Base-by-base conservation (phyloP, 345 rosid genomes). In the Rhizophora mangle region DNA sequence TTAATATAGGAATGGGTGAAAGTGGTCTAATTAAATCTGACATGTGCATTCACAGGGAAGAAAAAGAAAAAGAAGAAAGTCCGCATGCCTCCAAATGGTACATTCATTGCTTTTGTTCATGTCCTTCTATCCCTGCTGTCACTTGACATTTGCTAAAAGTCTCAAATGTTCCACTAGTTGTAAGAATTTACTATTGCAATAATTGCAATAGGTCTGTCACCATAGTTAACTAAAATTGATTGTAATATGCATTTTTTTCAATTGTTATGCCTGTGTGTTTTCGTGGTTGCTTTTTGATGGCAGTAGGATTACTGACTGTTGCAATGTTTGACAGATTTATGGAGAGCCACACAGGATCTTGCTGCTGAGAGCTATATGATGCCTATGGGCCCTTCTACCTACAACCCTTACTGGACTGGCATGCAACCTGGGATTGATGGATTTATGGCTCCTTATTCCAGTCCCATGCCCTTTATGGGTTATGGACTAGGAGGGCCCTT, bases 61-160 rank as follows among this genome's bases (percentile, higher is more conserved):
- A 89, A 84, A 74, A 95, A 76, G 86, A 95, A 87, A 71, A 92
- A 84, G 82, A 95, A 90, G 85, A 95, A 90, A 79, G 83, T 76
- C 7, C 88, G 86, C 31, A 51, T 70, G 82, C 87, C 96, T 66
- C 79, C 82, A 68, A 87, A 81, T 77, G 89, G 89, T 85, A 74
- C 43, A 16, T 60, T 61, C 49, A 43, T 43, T 43, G 49, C 49
- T 43, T 3, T 59, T 47, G 20, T 55, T 63, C 18, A 43, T 43
- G n/a, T 55, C 30, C n/a, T 30, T 64, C 67, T 46, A 26, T 62
- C 22, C 24, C 49, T 43, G 49, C 0, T 8, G 16, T 18, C 61
- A 68, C 52, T 67, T 11, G 47, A 63, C 59, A 30, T 60, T 63
- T 26, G 30, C 60, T 75, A n/a, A 1, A 4, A 16, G 26, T 57